Base-by-base conservation (phyloP, 2,329 filamentous ascomycete species). In the Pyrenochaeta sp. region DNA sequence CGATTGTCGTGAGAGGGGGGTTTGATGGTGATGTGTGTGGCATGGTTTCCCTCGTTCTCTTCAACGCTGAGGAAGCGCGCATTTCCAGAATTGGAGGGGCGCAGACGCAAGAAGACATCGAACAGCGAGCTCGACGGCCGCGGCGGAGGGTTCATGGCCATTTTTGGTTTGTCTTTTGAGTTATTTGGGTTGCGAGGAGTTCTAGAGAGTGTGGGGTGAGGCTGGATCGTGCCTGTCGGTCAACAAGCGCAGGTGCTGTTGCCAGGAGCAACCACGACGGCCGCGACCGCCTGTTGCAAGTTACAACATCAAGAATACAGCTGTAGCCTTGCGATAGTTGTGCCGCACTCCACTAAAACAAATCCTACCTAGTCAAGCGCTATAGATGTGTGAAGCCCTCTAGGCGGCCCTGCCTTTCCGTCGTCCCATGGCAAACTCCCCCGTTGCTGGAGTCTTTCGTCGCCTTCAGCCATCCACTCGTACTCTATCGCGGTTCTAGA, bases 31-130 rank as follows among this genome's bases (percentile, higher is more conserved):
- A 81, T 78, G 57, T 80, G 77, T 11, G 75, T 78, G 2, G 76
- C 72, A 32, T 70, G 65, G 35, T 62, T 56, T 19, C 61, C 56
- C 14, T 67, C 64, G 26, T 60, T 61, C 14, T 71, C 65, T 67
- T 96, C 92, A 36, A 96, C 88, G 6, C 85, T 81, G 31, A 97
- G 79, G 68, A 94, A 96, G 37, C 89, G 85, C 14, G 64, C 61
- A 44, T 66, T 66, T 30, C 50, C 44, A 3, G 63, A 57, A 23
- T 55, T 55, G 3, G 75, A 74, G 3, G 77, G 77, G 30, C 77
- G 86, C 35, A 97, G 77, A 35, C 93, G 89, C 27, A 97, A 81
- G 67, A 89, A 96, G 44, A 97, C 93, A 73, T 96, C 87, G 69
- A 97, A 97, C 24, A 96, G 83, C 36, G 83, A 81, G 53, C 62